Percentiles rank a stretch among this genome's conserved stretches.
phyloP scores from a whole-genome alignment of 2,329 filamentous ascomycete genomes.

The Clonostachys sp. region DNA sequence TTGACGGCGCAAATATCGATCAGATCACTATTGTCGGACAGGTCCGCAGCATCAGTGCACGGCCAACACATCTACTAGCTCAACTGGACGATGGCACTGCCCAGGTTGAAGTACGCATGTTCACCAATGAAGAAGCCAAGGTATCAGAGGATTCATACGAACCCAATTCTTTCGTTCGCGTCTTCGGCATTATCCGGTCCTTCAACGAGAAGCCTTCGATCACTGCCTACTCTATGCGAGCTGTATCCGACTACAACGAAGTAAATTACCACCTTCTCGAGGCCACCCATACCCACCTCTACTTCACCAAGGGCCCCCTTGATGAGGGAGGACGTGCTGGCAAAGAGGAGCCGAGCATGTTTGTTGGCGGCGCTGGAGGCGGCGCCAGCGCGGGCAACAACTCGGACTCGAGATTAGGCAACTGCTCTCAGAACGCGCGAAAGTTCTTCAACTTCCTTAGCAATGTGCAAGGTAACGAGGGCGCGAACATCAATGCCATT shows the following conservation, averaged over 20 bases:
- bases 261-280: conserved; percentile 90
- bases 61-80: conserved; percentile 89
- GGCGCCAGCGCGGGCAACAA: conserved; percentile 26
- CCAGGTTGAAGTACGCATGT: conserved; percentile 85
- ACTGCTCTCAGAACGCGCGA: conserved; percentile 53
- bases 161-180: conserved; percentile 76
- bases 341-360: conserved; percentile 45
- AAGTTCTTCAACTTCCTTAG: conserved; percentile 70
- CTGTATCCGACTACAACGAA: conserved; percentile 84
- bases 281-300: conserved; percentile 81
- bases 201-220: conserved; percentile 84
- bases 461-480: conserved; percentile 72
- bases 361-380: conserved; percentile 39
- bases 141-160: conserved; percentile 38
- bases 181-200: conserved; percentile 78
- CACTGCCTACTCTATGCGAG: conserved; percentile 76
- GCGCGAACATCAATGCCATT: conserved; percentile 76
- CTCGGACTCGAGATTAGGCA: conserved; percentile 27
- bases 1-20: conserved; percentile 71
- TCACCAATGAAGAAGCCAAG: conserved; percentile 62
- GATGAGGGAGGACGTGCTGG: conserved; percentile 26
- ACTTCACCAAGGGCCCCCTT: conserved; percentile 68
- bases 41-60: conserved; percentile 79
- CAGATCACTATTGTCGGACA: conserved; percentile 82
- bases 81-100: conserved; percentile 94